A percentile compares a stretch with the other conserved stretches of the same genome.
These are phyloP conservation scores for Solanum gracilifrons DNA, from an alignment of 257 asterid species.

Conservation along the genomic window DNA sequence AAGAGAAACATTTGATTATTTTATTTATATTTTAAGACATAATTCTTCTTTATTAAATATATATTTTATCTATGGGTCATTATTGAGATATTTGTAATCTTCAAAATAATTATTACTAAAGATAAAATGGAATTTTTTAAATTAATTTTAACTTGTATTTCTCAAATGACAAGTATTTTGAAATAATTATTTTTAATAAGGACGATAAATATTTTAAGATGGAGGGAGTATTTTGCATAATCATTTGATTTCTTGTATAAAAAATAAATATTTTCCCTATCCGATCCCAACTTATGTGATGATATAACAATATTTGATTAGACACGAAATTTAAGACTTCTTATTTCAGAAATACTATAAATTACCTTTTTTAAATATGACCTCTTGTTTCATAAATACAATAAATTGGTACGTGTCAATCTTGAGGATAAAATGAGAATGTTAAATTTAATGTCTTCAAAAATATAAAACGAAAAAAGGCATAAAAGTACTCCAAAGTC, in stretches of 20 bases:
- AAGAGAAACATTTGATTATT: background rate
- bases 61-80: background rate
- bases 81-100: background rate
- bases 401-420: background rate
- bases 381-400: background rate
- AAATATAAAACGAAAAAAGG: background rate
- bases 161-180: background rate
- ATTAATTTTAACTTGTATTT: background rate
- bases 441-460: background rate
- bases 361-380: no score
- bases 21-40: background rate
- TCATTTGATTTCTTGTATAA: background rate
- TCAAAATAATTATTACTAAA: background rate
- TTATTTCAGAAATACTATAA: no score
- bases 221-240: background rate
- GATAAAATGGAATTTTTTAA: background rate
- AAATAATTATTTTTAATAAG: no score
- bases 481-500: background rate
- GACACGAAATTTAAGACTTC: background rate
- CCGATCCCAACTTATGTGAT: no score
- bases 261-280: background rate
- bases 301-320: background rate
- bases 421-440: background rate
- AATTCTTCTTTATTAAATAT: background rate
- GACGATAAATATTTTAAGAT: background rate